phyloP scores from a whole-genome alignment of 768 basidiomycete species.

The Amanita subjunquillea region DNA sequence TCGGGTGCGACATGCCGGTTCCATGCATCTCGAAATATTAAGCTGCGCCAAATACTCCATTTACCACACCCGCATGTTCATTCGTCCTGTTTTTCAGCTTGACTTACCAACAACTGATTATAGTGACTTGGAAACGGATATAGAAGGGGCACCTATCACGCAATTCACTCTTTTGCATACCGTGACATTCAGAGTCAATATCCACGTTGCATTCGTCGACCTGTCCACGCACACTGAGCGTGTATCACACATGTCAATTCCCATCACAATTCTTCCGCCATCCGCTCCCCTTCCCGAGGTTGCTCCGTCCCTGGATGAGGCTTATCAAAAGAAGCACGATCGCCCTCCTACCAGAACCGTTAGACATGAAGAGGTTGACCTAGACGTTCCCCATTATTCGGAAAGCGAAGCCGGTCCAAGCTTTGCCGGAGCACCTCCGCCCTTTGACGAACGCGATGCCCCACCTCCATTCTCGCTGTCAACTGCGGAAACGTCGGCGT shows the following conservation, averaged over 20 bases:
- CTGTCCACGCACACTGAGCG: constrained; percentile 58
- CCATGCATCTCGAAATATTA: constrained; percentile 65
- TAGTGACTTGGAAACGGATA: constrained; percentile 41
- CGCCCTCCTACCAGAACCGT: constrained; percentile 64
- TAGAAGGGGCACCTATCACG: constrained; percentile 66
- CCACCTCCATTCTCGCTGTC: constrained; percentile 64
- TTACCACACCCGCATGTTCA: constrained; percentile 41
- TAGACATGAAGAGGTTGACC: constrained; percentile 56
- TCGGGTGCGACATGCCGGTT: constrained; percentile 92
- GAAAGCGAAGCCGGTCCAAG: constrained; percentile 73
- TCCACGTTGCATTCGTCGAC: constrained; percentile 73
- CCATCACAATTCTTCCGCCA: constrained; percentile 62
- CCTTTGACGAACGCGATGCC: constrained; percentile 76
- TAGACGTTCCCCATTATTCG: constrained; percentile 53
- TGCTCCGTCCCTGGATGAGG: constrained; percentile 58
- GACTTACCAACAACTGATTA: constrained; percentile 33
- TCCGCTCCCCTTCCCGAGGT: constrained; percentile 74
- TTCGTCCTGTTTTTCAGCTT: constrained; percentile 32
- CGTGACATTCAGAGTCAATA: constrained; percentile 67
- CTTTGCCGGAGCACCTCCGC: constrained; percentile 61
- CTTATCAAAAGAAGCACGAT: constrained; percentile 86
- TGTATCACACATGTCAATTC: constrained; percentile 53
- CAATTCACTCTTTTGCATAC: constrained; percentile 76
- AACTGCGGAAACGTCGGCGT: constrained; percentile 48
- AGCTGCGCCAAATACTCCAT: constrained; percentile 74